Percentiles rank a stretch among this genome's conserved stretches.
These are phyloP conservation scores for Tripterygium wilfordii DNA, from an alignment of 177 flowering plant species.

Conservation along the genomic window DNA sequence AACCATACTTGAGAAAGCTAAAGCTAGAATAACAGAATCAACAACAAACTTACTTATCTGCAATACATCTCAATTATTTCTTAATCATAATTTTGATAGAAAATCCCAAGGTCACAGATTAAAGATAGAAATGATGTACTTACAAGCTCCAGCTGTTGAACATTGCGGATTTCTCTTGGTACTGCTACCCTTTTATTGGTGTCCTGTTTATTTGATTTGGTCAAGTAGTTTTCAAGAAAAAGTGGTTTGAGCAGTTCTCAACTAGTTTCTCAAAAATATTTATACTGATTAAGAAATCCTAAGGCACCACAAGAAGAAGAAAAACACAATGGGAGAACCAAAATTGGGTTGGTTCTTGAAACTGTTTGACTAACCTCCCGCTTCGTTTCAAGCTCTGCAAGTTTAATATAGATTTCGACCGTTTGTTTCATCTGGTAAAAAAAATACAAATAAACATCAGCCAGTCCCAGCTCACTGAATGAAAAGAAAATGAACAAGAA, in stretches of 20 bases:
- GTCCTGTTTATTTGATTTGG: conserved; percentile 48
- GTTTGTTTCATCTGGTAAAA: conserved; percentile 71
- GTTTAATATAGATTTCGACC: conserved; percentile 94
- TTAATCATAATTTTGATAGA: no score
- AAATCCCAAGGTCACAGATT: no score
- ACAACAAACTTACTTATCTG: no score
- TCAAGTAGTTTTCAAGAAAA: conserved; percentile 1
- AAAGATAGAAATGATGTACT: conserved; percentile 22
- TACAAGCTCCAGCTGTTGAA: conserved; percentile 87
- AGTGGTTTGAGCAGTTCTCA: background rate
- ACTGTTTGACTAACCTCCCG: conserved; percentile 55
- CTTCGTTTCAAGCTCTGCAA: conserved; percentile 92
- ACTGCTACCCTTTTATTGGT: conserved; percentile 56
- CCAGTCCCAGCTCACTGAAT: no score
- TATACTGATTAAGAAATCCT: no score
- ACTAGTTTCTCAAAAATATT: no score
- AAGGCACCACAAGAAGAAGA: no score
- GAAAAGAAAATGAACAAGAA: background rate
- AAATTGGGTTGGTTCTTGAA: background rate
- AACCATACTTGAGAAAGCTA: no score
- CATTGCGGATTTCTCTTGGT: conserved; percentile 87
- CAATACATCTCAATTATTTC: no score
- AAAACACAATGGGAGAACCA: background rate
- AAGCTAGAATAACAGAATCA: no score
- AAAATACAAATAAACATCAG: background rate